A percentile compares a stretch with the other conserved stretches of the same genome.
phyloP scores from a whole-genome alignment of 768 basidiomycete genomes.

The Boletellus sp. region DNA sequence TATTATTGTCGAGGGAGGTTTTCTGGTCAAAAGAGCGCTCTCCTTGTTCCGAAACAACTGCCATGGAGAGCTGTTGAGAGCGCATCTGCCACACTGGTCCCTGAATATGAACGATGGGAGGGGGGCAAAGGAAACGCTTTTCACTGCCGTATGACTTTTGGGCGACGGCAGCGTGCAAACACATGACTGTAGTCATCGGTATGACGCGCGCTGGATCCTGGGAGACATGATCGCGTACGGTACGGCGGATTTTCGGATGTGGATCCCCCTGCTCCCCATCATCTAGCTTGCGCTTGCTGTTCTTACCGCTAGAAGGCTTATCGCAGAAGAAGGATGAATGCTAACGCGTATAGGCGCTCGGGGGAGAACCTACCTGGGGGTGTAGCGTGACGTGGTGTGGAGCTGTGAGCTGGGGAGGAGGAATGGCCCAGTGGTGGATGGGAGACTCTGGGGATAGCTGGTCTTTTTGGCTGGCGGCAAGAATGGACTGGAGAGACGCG shows the following conservation, averaged over 20 bases:
- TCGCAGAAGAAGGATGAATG: slow-evolving; percentile 20
- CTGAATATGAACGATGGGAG: slow-evolving; percentile 89
- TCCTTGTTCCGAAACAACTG: slow-evolving; percentile 78
- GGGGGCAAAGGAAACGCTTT: slow-evolving; percentile 91
- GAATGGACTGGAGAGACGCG: slow-evolving; percentile 40
- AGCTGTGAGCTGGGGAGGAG: slow-evolving; percentile 31
- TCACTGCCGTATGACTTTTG: slow-evolving; percentile 97
- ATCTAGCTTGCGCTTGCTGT: slow-evolving; percentile 75
- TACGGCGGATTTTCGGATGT: slow-evolving; percentile 78
- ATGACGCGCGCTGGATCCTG: slow-evolving; percentile 72
- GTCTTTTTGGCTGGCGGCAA: slow-evolving; percentile 34
- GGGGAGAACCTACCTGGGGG: slow-evolving; percentile 37
- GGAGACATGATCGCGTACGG: slow-evolving; percentile 77
- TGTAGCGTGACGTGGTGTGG: slow-evolving; percentile 28
- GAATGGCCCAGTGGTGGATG: slow-evolving; percentile 39
- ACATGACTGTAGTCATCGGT: slow-evolving; percentile 89
- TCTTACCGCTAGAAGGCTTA: slow-evolving; percentile 36
- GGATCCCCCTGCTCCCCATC: slow-evolving; percentile 54
- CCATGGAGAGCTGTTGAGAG: slow-evolving; percentile 77
- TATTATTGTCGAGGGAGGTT: slow-evolving; percentile 75
- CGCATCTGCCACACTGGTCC: slow-evolving; percentile 85
- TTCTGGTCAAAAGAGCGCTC: slow-evolving; percentile 84
- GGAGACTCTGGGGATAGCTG: slow-evolving; percentile 26
- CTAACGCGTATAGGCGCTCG: slow-evolving; percentile 30
- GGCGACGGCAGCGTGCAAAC: slow-evolving; percentile 87